A percentile compares a stretch with the other conserved stretches of the same genome.
Conservation (phyloP, 148 eudicot genomes). For the Pharnaceum exiguum region DNA sequence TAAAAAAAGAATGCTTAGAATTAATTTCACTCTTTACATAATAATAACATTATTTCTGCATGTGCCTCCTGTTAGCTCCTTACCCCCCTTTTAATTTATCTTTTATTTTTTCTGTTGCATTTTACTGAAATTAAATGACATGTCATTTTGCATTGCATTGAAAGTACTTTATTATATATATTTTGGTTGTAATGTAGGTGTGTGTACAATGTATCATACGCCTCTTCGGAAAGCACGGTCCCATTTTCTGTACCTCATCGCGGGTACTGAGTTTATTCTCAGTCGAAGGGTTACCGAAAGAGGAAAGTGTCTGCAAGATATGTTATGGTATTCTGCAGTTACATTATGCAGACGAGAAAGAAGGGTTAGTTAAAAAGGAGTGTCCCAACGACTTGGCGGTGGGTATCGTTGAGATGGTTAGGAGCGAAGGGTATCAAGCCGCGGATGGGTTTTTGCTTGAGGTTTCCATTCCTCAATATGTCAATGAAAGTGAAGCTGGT, state of each 20-base stretch:
- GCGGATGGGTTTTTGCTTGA: conserved; percentile 69
- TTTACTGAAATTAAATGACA: no score
- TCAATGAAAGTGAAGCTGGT: conserved; percentile 57
- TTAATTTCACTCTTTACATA: no score
- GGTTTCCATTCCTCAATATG: conserved; percentile 60
- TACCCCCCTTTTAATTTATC: no score
- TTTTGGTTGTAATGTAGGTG: conserved; percentile 34
- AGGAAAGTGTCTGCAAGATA: conserved; percentile 41
- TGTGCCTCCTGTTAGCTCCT: no score
- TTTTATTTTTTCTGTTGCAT: no score
- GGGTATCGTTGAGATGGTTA: conserved; percentile 45
- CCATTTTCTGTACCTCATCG: conserved; percentile 29
- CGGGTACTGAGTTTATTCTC: conserved; percentile 23
- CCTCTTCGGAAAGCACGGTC: conserved; percentile 50
- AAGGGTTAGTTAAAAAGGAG: conserved; percentile 28
- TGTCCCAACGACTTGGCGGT: conserved; percentile 57
- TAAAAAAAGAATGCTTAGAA: no score
- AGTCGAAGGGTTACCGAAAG: conserved; percentile 15
- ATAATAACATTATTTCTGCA: no score
- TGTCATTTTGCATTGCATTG: not conserved
- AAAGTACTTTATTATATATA: not conserved
- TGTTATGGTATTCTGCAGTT: conserved; percentile 86
- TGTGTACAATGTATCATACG: conserved; percentile 69
- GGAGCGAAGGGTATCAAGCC: conserved; percentile 42
- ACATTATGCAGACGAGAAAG: conserved; percentile 39